Evolutionary conservation across 1,284 basidiomycete species (phyloP).

Genomic region (Ceratobasidium sp.): DNA sequence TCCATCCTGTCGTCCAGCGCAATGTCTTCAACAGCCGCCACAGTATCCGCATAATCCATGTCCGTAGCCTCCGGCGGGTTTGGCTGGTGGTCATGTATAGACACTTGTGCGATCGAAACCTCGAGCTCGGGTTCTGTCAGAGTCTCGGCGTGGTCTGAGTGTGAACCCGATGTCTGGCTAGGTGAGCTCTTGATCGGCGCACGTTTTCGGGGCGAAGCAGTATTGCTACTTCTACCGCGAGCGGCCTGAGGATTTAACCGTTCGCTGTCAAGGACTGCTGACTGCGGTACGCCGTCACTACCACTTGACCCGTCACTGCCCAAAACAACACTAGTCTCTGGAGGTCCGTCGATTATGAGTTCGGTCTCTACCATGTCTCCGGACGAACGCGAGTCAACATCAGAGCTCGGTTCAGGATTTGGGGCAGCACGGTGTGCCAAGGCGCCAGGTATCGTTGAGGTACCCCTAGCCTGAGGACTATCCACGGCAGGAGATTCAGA

Average conservation of each 20-base stretch:
- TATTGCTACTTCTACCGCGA: not conserved
- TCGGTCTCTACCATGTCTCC: slow-evolving; percentile 16
- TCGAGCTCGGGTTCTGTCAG: slow-evolving; percentile 16
- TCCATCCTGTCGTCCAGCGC: not conserved
- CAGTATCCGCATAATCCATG: slow-evolving; percentile 10
- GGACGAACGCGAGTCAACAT: slow-evolving; percentile 16
- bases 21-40: slow-evolving; percentile 5
- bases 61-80: not conserved
- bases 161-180: not conserved
- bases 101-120: slow-evolving; percentile 19
- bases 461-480: too few relatives aligned
- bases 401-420: not conserved
- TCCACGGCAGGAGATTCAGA: too few relatives aligned
- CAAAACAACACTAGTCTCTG: slow-evolving; percentile 13
- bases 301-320: slow-evolving; percentile 18
- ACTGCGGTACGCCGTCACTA: not conserved
- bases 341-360: not conserved
- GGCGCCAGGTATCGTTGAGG: too few relatives aligned
- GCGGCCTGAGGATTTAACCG: not conserved
- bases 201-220: slow-evolving; percentile 6
- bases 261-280: not conserved
- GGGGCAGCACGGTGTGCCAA: not conserved
- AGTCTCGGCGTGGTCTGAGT: not conserved
- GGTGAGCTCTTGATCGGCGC: slow-evolving; percentile 11
- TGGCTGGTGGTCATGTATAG: slow-evolving; percentile 1